These are phyloP conservation scores for Aureobasidium sp. DNA, from an alignment of 2,329 filamentous ascomycete genomes.

Conservation along the genomic window DNA sequence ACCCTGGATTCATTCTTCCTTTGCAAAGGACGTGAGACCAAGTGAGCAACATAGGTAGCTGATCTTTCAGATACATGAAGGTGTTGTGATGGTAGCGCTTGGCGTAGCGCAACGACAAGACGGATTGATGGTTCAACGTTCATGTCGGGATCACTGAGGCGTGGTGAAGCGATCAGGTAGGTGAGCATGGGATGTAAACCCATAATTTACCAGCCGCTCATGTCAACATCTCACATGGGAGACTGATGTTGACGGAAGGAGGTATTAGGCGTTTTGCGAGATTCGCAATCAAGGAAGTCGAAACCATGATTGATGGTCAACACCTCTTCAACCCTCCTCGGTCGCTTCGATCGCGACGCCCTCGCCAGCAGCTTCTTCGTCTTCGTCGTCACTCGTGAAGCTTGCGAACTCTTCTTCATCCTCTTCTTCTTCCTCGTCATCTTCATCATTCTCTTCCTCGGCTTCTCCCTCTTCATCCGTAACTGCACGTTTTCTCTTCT, in stretches of 20 bases:
- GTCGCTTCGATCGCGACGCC: not conserved
- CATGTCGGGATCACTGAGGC: not conserved
- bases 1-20: not conserved
- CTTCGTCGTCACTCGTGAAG: conserved; percentile 23
- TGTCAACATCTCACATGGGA: not conserved
- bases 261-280: not conserved
- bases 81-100: not conserved
- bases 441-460: conserved; percentile 17
- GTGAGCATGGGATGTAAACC: not conserved
- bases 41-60: not conserved
- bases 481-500: conserved; percentile 60
- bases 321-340: conserved; percentile 12
- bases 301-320: not conserved
- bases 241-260: not conserved
- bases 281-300: not conserved
- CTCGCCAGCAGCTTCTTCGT: conserved; percentile 16
- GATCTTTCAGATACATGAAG: not conserved
- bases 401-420: conserved; percentile 28
- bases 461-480: conserved; percentile 29
- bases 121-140: not conserved
- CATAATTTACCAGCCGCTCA: not conserved
- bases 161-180: not conserved
- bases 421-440: conserved; percentile 48
- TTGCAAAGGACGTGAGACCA: not conserved
- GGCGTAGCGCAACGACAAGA: not conserved